phyloP scores from a whole-genome alignment of 1,139 yeast species.

The Yamadazyma oceani region DNA sequence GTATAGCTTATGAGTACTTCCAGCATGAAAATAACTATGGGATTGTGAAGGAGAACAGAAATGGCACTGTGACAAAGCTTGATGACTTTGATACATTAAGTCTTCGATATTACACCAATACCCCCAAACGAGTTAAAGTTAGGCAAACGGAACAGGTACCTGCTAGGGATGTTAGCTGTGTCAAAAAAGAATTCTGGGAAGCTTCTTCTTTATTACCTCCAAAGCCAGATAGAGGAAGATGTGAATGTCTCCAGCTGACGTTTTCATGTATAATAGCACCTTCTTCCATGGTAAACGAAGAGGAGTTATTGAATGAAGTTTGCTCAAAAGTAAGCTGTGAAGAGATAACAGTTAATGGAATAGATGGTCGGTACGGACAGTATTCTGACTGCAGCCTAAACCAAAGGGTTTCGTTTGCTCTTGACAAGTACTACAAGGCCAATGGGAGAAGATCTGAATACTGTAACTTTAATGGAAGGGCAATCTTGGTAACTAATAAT shows the following conservation, averaged over 20 bases:
- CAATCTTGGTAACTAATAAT: conserved; percentile 29
- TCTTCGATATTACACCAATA: conserved; percentile 29
- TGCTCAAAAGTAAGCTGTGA: conserved; percentile 54
- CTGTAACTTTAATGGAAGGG: conserved; percentile 43
- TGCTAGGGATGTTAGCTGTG: conserved; percentile 10
- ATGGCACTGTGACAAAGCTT: conserved; percentile 33
- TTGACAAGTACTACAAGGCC: conserved; percentile 46
- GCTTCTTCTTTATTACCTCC: conserved; percentile 50
- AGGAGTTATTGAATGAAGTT: conserved; percentile 40
- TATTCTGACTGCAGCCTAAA: conserved; percentile 53
- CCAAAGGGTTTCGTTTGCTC: conserved; percentile 53
- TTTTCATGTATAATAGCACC: conserved; percentile 51
- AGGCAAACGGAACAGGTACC: conserved; percentile 9
- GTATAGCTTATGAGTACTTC: conserved; percentile 40
- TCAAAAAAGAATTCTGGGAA: conserved; percentile 32
- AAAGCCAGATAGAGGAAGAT: conserved; percentile 53
- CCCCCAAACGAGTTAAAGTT: conserved; percentile 27
- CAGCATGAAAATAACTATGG: conserved; percentile 39
- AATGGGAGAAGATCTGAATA: conserved; percentile 25
- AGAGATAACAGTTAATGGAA: conserved; percentile 49
- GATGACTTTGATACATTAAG: conserved; percentile 44
- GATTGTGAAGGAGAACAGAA: conserved; percentile 26
- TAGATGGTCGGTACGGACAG: conserved; percentile 53
- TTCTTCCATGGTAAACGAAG: conserved; percentile 27
- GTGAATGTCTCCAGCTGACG: conserved; percentile 55